A percentile compares a stretch with the other conserved stretches of the same genome.
Conservation (phyloP, 2,329 filamentous ascomycete species). For the Colletotrichum destructivum region DNA sequence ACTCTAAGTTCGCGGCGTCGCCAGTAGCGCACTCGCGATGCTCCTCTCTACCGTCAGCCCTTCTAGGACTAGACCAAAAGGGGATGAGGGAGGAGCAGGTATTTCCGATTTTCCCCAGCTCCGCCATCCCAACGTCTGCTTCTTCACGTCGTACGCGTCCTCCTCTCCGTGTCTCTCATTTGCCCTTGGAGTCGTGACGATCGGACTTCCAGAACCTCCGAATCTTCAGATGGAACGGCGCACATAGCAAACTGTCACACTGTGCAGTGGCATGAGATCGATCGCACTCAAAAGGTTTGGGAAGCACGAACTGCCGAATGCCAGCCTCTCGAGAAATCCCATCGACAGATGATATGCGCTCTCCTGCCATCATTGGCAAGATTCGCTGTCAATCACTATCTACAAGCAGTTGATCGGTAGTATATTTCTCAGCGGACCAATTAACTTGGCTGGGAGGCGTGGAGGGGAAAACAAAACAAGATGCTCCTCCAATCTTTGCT, state of each 20-base stretch:
- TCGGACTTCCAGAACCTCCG: conserved; percentile 20
- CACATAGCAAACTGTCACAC: conserved; percentile 11
- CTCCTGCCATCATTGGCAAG: background rate
- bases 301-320: background rate
- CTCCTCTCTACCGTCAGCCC: background rate
- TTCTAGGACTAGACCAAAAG: background rate
- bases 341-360: background rate
- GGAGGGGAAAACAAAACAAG: background rate
- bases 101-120: background rate
- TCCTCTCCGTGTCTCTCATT: conserved; percentile 25
- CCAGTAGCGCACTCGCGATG: background rate
- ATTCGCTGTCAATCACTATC: conserved; percentile 15
- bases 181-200: conserved; percentile 30
- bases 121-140: background rate
- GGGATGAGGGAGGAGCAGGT: background rate
- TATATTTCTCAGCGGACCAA: conserved; percentile 24
- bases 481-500: background rate
- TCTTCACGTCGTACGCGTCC: conserved; percentile 35
- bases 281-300: background rate
- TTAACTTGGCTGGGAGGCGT: too few species aligned
- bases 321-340: background rate
- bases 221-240: conserved; percentile 16
- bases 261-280: conserved; percentile 15
- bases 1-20: background rate
- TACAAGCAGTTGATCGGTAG: conserved; percentile 20